Percentiles rank a stretch among this genome's conserved stretches.
These are phyloP conservation scores for Epichloe hybrida DNA, from an alignment of 2,329 filamentous ascomycete genomes.

Conservation along the genomic window DNA sequence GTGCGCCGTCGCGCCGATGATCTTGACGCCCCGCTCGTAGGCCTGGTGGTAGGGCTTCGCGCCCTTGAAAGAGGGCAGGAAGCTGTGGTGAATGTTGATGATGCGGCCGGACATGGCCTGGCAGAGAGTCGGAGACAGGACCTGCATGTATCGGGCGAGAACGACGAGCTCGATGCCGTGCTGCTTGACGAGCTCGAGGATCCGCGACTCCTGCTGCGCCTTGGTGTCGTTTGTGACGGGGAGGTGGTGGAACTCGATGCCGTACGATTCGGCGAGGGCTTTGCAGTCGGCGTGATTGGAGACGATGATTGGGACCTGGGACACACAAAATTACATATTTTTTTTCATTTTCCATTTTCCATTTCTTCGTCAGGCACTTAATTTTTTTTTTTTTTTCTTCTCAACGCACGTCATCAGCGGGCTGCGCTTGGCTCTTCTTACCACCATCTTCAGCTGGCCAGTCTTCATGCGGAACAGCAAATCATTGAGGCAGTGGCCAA, in stretches of 20 bases:
- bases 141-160: slow-evolving; percentile 78
- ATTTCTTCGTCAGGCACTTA: neutral
- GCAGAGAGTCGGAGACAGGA: slow-evolving; percentile 62
- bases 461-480: slow-evolving; percentile 67
- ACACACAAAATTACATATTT: neutral
- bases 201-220: slow-evolving; percentile 53
- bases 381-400: neutral
- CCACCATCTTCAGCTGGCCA: slow-evolving; percentile 58
- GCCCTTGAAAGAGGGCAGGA: slow-evolving; percentile 78
- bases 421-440: neutral
- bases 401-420: too few relatives aligned
- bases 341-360: too few relatives aligned
- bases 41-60: slow-evolving; percentile 83
- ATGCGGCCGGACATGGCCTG: slow-evolving; percentile 70
- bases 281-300: slow-evolving; percentile 70
- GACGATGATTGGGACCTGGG: slow-evolving; percentile 54
- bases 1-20: slow-evolving; percentile 74
- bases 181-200: slow-evolving; percentile 56
- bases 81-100: slow-evolving; percentile 86
- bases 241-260: slow-evolving; percentile 67
- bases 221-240: slow-evolving; percentile 72
- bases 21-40: slow-evolving; percentile 76
- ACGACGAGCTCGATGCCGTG: slow-evolving; percentile 67
- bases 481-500: slow-evolving; percentile 75
- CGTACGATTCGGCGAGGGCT: slow-evolving; percentile 56